These are phyloP conservation scores for Plasmodium vivax DNA, from an alignment of 169 alveolate species.

Conservation along the genomic window DNA sequence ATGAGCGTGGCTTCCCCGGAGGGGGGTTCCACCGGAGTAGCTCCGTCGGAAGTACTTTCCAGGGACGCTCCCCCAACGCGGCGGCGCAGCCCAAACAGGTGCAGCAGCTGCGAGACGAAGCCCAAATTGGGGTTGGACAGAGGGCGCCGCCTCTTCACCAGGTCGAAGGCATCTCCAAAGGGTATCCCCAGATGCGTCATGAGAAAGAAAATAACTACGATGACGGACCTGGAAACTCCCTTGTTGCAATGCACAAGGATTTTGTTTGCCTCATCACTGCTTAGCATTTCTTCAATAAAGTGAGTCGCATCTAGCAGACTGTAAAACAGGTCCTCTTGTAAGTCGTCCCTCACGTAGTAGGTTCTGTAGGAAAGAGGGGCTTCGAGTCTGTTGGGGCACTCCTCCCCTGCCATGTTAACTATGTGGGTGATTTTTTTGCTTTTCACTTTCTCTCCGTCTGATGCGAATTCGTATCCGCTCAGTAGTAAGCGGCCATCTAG, in stretches of 20 bases:
- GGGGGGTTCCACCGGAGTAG: background rate
- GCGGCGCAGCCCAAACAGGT: background rate
- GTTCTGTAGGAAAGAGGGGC: constrained; percentile 48
- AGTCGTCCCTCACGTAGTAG: constrained; percentile 69
- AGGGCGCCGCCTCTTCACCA: constrained; percentile 76
- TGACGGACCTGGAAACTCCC: constrained; percentile 79
- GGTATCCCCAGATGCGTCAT: constrained; percentile 73
- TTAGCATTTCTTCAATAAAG: constrained; percentile 51
- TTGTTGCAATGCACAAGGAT: constrained; percentile 78
- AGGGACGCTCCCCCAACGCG: background rate
- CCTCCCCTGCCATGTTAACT: constrained; percentile 71
- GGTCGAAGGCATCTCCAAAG: constrained; percentile 77
- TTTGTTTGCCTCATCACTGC: constrained; percentile 27
- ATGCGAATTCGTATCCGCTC: constrained; percentile 73
- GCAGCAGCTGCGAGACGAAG: constrained; percentile 72
- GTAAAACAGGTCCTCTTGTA: constrained; percentile 74
- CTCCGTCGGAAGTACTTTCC: no score
- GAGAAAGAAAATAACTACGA: constrained; percentile 78
- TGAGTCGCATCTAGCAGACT: constrained; percentile 62
- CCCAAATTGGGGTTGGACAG: constrained; percentile 79
- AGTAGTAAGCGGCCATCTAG: constrained; percentile 43
- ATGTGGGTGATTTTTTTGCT: constrained; percentile 68
- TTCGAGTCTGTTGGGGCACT: constrained; percentile 59
- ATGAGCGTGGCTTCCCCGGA: background rate
- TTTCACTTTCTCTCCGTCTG: constrained; percentile 5